phyloP scores from a whole-genome alignment of 805 yeast species.

The Ascoidea asiatica region DNA sequence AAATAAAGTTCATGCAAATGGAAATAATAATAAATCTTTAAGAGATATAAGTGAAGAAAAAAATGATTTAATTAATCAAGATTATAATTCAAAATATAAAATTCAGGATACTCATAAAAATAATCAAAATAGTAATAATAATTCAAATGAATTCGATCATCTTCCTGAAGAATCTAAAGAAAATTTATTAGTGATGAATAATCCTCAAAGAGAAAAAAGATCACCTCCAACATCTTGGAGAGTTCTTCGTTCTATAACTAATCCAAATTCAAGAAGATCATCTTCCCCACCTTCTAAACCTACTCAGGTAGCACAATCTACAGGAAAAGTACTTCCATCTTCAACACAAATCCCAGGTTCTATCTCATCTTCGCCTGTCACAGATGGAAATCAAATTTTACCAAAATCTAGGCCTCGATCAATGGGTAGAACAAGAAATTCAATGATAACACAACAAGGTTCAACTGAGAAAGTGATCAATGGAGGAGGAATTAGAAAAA shows the following conservation, averaged over 20 bases:
- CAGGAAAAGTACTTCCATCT: not conserved
- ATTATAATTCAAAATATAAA: no score
- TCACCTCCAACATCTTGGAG: conserved; percentile 7
- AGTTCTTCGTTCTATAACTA: conserved; percentile 12
- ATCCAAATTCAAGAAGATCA: conserved; percentile 15
- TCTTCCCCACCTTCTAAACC: conserved; percentile 4
- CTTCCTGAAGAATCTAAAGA: not conserved
- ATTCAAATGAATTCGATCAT: not conserved
- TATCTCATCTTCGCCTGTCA: not conserved
- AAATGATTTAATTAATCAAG: no score
- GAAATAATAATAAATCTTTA: conserved; percentile 16
- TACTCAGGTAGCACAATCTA: not conserved
- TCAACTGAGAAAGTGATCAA: not conserved
- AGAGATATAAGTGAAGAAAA: no score
- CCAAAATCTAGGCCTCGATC: not conserved
- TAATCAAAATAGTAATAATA: no score
- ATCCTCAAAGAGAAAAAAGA: not conserved
- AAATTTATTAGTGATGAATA: no score
- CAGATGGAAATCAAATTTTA: not conserved
- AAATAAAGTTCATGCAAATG: conserved; percentile 4
- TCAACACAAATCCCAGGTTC: not conserved
- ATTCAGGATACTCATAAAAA: not conserved
- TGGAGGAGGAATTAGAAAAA: not conserved
- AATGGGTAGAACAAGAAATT: conserved; percentile 5
- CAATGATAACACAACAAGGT: not conserved